phyloP scores from a whole-genome alignment of 352 stramenopile genomes.

The Globisporangium alternatum region DNA sequence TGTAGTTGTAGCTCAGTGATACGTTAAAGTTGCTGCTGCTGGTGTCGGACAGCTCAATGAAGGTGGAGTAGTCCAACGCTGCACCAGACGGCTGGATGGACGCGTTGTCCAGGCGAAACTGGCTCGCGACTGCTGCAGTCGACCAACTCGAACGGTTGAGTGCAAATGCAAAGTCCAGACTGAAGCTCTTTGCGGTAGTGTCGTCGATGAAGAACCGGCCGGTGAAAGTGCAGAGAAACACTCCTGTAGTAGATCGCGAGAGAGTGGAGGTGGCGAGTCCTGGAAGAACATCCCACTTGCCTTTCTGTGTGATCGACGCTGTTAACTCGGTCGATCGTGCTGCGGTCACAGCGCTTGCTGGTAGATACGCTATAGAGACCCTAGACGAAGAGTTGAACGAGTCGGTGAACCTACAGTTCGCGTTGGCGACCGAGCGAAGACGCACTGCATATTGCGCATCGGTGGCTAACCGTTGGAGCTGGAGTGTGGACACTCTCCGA shows the following conservation, averaged over 20 bases:
- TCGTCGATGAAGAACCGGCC: slow-evolving; percentile 57
- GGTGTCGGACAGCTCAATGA: slow-evolving; percentile 19
- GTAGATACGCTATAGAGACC: slow-evolving; percentile 37
- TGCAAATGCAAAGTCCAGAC: slow-evolving; percentile 42
- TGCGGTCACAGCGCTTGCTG: slow-evolving; percentile 22
- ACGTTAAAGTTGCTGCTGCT: slow-evolving; percentile 17
- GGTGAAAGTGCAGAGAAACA: slow-evolving; percentile 46
- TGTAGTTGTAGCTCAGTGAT: slow-evolving; percentile 36
- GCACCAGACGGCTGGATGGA: slow-evolving; percentile 46
- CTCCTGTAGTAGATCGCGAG: slow-evolving; percentile 22
- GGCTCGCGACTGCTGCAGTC: slow-evolving; percentile 10
- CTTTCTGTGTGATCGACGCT: slow-evolving; percentile 23
- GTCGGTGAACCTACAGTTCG: slow-evolving; percentile 27
- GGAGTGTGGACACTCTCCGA: slow-evolving; percentile 39
- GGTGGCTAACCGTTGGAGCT: slow-evolving; percentile 37
- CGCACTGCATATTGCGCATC: slow-evolving; percentile 37
- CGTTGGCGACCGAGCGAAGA: slow-evolving; percentile 30
- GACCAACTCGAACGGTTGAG: slow-evolving; percentile 16
- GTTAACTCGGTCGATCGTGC: slow-evolving; percentile 26
- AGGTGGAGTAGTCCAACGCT: slow-evolving; percentile 46
- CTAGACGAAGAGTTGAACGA: slow-evolving; percentile 44
- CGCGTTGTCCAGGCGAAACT: slow-evolving; percentile 37
- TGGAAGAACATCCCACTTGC: slow-evolving; percentile 30
- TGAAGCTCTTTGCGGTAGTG: slow-evolving; percentile 38
- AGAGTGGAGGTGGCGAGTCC: slow-evolving; percentile 25